These are phyloP conservation scores for Pestalotiopsis sp. DNA, from an alignment of 2,329 filamentous ascomycete species.

Conservation along the genomic window DNA sequence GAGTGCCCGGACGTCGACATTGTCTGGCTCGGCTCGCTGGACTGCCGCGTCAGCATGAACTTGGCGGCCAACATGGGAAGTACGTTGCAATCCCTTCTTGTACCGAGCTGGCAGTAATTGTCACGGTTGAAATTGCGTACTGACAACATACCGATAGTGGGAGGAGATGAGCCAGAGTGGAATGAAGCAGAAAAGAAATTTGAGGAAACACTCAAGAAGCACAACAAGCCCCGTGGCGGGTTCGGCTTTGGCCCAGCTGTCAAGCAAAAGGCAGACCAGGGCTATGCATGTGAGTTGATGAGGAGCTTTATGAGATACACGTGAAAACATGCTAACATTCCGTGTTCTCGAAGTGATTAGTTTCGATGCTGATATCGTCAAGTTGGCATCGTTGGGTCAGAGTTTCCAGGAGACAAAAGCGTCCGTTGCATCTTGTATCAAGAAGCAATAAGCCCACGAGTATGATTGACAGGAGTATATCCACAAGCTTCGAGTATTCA, in stretches of 20 bases:
- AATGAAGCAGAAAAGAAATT: conserved; percentile 36
- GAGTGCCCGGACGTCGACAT: conserved; percentile 45
- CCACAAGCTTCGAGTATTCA: too few species aligned
- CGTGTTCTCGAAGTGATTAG: background rate
- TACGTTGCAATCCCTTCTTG: conserved; percentile 16
- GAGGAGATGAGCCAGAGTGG: conserved; percentile 42
- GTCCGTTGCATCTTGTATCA: background rate
- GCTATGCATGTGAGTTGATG: background rate
- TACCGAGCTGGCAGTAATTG: background rate
- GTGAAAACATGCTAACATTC: background rate
- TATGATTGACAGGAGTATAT: too few species aligned
- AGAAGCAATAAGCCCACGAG: background rate
- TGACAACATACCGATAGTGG: conserved; percentile 13
- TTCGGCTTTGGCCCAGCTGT: conserved; percentile 31
- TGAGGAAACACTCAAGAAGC: conserved; percentile 40
- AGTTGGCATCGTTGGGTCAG: conserved; percentile 4
- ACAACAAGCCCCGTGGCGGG: conserved; percentile 42
- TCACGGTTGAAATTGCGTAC: background rate
- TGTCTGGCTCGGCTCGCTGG: conserved; percentile 47
- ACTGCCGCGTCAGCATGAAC: conserved; percentile 45
- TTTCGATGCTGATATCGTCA: conserved; percentile 10
- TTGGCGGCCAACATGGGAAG: conserved; percentile 28
- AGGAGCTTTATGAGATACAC: too few species aligned
- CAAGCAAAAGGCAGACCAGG: conserved; percentile 22
- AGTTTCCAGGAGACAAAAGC: conserved; percentile 5